Evolutionary conservation across 768 basidiomycete species (phyloP).

Genomic region (Auriscalpium vulgare): DNA sequence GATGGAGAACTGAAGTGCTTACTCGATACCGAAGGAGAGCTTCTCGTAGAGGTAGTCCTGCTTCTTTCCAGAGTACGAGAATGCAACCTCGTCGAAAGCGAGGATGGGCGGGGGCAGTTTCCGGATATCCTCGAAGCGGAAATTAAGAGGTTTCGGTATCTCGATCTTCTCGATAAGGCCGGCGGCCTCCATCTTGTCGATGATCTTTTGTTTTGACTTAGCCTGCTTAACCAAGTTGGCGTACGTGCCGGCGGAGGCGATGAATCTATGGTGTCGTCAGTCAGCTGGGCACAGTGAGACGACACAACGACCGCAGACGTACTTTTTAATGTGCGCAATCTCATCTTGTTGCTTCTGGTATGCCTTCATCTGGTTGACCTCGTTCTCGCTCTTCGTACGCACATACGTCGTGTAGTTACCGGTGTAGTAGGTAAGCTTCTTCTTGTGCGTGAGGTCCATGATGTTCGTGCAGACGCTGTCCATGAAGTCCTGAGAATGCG

Average conservation of each 20-base stretch:
- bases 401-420: slow-evolving; percentile 99
- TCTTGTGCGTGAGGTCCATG: slow-evolving; percentile 90
- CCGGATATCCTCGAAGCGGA: slow-evolving; percentile 93
- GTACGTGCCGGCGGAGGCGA: slow-evolving; percentile 98
- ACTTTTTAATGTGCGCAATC: slow-evolving; percentile 98
- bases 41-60: slow-evolving; percentile 82
- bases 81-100: slow-evolving; percentile 91
- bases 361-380: slow-evolving; percentile 99
- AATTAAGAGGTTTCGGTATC: slow-evolving; percentile 60
- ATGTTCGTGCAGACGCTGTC: slow-evolving; percentile 95
- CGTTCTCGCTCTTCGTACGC: slow-evolving; percentile 93
- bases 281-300: slow-evolving; percentile 8
- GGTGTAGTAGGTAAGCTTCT: slow-evolving; percentile 89
- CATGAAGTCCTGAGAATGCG: slow-evolving; percentile 99
- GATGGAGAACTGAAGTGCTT: slow-evolving; percentile 19
- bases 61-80: slow-evolving; percentile 88
- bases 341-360: slow-evolving; percentile 98
- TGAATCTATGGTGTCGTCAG: slow-evolving; percentile 52
- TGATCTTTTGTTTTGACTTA: slow-evolving; percentile 99
- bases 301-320: slow-evolving; percentile 17
- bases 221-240: slow-evolving; percentile 98
- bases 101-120: slow-evolving; percentile 96
- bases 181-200: slow-evolving; percentile 99
- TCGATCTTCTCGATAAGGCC: slow-evolving; percentile 93
- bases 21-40: slow-evolving; percentile 98